Conservation (phyloP, 805 yeast genomes). For the Wickerhamiella slavikovae region DNA sequence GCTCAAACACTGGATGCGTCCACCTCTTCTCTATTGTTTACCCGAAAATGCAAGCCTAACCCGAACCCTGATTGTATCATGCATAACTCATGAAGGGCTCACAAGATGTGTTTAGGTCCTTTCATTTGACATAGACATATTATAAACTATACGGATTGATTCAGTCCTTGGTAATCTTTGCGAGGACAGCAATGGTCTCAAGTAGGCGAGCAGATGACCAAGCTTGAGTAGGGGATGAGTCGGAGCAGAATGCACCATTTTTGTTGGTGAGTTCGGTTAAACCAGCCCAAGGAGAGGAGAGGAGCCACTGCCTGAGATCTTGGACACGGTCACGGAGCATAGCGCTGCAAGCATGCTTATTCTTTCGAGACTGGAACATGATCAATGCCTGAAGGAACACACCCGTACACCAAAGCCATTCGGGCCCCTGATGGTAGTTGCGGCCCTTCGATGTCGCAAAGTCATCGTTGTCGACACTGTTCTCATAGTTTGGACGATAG, state of each 20-base stretch:
- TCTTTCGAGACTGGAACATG: conserved; percentile 33
- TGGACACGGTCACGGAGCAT: conserved; percentile 34
- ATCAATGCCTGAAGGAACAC: conserved; percentile 66
- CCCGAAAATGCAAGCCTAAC: too few relatives aligned
- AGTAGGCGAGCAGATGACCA: conserved; percentile 83
- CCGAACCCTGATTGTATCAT: too few relatives aligned
- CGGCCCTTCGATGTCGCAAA: conserved; percentile 90
- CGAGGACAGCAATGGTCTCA: conserved; percentile 47
- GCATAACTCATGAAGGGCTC: too few relatives aligned
- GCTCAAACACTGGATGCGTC: too few relatives aligned
- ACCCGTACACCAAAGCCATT: conserved; percentile 91
- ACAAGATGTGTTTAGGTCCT: too few relatives aligned
- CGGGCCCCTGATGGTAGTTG: conserved; percentile 97
- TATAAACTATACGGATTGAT: too few relatives aligned
- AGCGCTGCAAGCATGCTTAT: conserved; percentile 18
- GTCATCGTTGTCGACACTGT: conserved; percentile 61
- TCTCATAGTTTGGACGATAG: conserved; percentile 75
- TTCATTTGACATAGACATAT: too few relatives aligned
- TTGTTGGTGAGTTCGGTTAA: conserved; percentile 80
- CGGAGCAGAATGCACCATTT: conserved; percentile 60
- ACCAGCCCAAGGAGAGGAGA: conserved; percentile 79
- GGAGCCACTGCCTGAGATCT: conserved; percentile 50
- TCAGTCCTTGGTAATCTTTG: too few relatives aligned
- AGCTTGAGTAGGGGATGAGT: conserved; percentile 91
- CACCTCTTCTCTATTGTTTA: too few relatives aligned